Evolutionary conservation across 305 asterid species (phyloP).

Genomic region (Fraxinus nigra): DNA sequence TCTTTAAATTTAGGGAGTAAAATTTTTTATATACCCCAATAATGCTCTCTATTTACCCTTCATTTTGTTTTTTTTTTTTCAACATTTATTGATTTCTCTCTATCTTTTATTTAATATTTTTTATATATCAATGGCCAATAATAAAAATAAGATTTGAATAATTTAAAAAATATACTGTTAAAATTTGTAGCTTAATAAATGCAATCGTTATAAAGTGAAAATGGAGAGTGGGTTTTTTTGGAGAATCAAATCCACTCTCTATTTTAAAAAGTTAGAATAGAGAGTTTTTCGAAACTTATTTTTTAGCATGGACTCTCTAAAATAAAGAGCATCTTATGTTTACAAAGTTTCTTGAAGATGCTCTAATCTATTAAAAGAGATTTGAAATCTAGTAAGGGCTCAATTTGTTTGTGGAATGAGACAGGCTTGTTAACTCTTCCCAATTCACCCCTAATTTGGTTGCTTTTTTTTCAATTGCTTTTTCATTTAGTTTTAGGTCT

Average conservation of each 20-base stretch:
- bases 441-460: background rate
- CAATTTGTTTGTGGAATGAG: background rate
- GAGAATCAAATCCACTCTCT: background rate
- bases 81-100: background rate
- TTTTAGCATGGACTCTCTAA: background rate
- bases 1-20: background rate
- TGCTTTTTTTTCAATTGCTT: background rate
- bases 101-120: background rate
- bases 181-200: background rate
- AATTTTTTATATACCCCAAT: background rate
- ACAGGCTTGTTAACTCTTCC: background rate
- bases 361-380: background rate
- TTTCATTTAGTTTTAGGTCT: background rate
- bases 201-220: background rate
- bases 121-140: background rate
- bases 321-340: background rate
- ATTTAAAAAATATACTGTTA: no score
- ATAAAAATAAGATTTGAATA: background rate
- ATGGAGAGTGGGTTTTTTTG: background rate
- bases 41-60: background rate
- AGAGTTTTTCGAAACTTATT: background rate
- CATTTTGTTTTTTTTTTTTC: background rate
- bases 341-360: background rate
- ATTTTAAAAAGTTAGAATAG: background rate
- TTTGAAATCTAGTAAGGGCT: background rate